Percentiles rank a stretch among this genome's conserved stretches.
phyloP scores from a whole-genome alignment of 148 eudicot genomes.

The Rheum nobile region DNA sequence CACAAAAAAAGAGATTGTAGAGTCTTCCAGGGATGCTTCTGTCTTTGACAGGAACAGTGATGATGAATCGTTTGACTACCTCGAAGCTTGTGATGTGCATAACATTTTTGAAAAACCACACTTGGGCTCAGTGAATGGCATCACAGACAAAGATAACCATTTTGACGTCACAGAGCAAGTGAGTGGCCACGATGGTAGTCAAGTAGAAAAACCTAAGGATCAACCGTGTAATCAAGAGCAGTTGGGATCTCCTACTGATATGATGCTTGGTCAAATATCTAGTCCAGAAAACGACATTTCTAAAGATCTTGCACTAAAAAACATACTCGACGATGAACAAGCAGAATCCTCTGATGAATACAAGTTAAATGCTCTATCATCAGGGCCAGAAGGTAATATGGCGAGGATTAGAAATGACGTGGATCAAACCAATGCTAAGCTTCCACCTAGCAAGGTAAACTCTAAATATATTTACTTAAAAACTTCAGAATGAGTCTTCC shows the following conservation, averaged over 20 bases:
- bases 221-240: constrained; percentile 8
- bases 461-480: background rate
- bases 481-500: background rate
- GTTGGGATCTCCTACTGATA: constrained; percentile 22
- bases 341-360: constrained; percentile 14
- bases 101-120: constrained; percentile 21
- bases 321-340: constrained; percentile 14
- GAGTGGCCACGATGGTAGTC: constrained; percentile 9
- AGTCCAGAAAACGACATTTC: constrained; percentile 15
- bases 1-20: constrained; percentile 12
- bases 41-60: constrained; percentile 17
- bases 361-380: constrained; percentile 15
- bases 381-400: constrained; percentile 14
- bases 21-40: constrained; percentile 16
- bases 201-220: constrained; percentile 9
- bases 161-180: constrained; percentile 2
- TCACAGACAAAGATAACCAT: constrained; percentile 11
- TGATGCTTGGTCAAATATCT: constrained; percentile 22
- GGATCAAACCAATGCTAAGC: constrained; percentile 26
- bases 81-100: constrained; percentile 23
- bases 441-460: constrained; percentile 39
- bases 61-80: constrained; percentile 32
- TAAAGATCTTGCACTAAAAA: constrained; percentile 14
- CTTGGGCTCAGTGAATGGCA: constrained; percentile 11
- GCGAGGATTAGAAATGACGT: constrained; percentile 17